Evolutionary conservation across 2,329 filamentous ascomycete genomes (phyloP), one percentile per base, ranked within the genome.

Genomic region (Pleomassaria siparia): DNA sequence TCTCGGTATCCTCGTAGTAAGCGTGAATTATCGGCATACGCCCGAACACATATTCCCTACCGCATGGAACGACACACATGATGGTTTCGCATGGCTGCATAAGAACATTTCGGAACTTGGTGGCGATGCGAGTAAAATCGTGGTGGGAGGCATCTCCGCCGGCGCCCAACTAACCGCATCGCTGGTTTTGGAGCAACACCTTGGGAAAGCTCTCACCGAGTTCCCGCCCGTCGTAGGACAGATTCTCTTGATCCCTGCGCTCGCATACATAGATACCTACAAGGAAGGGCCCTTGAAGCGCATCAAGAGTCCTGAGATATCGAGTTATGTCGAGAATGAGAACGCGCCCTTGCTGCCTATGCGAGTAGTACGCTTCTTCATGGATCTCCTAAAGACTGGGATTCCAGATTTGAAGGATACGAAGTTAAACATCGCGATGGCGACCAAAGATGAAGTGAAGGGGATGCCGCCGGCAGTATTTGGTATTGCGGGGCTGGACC

Each of bases 11-110:
- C 64, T 78, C 0, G 79, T 83, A 0, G 55, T 83, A 1, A 80
- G 81, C 33, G 68, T 83, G 11, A 80, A 82, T 53, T 84, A 84
- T 58, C 76, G 82, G 0, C 81, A 84, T 55, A 81, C 80, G 0
- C 81, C 81, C 0, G 76, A 83, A 43, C 66, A 74, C 51, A 55
- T 49, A 0, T 84, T 78, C 47, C 82, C 82, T 0, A 77, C 73
- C 0, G 73, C 76, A 0, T 82, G 76, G 75, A 50, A 78, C 35
- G 82, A 85, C 39, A 62, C 72, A 0, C 75, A 80, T 47, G 82
- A 84, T 37, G 74, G 76, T 0, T 78, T 82, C 25, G 66, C 73
- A 15, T 85, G 81, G 82, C 59, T 80, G 0, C 75, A 81, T 41
- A 63, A 66, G 12, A 66, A 79, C 47, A 72, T 75, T 1, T 53